Conservation (phyloP, 2,329 filamentous ascomycete genomes). For the Exophiala spinifera region DNA sequence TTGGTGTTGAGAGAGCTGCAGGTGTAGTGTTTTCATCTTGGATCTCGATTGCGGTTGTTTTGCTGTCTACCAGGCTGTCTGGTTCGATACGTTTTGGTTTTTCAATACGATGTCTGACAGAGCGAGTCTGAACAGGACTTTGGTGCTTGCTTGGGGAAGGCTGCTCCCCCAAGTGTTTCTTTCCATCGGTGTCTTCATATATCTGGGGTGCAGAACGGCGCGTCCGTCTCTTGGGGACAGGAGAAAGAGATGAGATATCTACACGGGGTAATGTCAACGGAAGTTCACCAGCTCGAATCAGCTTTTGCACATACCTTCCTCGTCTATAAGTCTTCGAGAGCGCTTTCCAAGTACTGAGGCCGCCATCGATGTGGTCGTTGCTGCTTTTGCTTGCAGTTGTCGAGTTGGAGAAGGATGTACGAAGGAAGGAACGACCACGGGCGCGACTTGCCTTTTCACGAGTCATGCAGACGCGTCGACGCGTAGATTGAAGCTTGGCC, state of each 20-base stretch:
- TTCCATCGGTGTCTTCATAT: slow-evolving; percentile 34
- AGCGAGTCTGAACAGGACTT: slow-evolving; percentile 29
- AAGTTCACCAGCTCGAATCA: slow-evolving; percentile 8
- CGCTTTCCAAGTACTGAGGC: slow-evolving; percentile 43
- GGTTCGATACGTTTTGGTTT: slow-evolving; percentile 49
- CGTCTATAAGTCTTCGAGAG: slow-evolving; percentile 37
- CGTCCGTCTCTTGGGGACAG: slow-evolving; percentile 46
- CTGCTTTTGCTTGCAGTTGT: slow-evolving; percentile 32
- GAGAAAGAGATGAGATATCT: slow-evolving; percentile 23
- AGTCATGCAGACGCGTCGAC: background rate
- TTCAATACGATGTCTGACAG: slow-evolving; percentile 38
- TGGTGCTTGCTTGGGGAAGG: slow-evolving; percentile 1
- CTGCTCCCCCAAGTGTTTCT: slow-evolving; percentile 11
- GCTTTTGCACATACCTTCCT: slow-evolving; percentile 38
- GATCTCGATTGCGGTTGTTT: slow-evolving; percentile 41
- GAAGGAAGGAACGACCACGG: slow-evolving; percentile 16
- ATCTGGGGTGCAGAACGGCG: slow-evolving; percentile 42
- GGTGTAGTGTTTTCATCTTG: slow-evolving; percentile 46
- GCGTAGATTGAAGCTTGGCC: background rate
- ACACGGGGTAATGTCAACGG: slow-evolving; percentile 3
- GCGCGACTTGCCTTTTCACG: background rate
- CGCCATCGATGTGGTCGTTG: slow-evolving; percentile 40
- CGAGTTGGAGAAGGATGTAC: slow-evolving; percentile 18
- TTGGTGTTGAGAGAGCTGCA: slow-evolving; percentile 45
- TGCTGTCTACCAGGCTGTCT: slow-evolving; percentile 24